Base-by-base conservation (phyloP, 192 early-diverging fungal genomes). In the Cetraspora pellucida region DNA sequence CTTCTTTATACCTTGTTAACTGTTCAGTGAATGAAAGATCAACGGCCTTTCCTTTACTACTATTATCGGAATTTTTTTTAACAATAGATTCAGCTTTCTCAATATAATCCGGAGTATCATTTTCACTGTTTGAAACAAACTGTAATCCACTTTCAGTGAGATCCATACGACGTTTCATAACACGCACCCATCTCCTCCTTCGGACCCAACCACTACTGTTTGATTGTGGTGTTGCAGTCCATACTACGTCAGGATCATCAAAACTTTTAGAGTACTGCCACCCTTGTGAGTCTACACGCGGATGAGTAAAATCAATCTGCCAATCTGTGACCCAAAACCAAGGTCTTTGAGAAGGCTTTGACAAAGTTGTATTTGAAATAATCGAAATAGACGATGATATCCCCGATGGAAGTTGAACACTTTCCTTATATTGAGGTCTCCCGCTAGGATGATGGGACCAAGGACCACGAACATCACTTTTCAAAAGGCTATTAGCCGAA, bases 241-340 rank as follows among this genome's bases (percentile, higher is more conserved):
- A 93, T 23, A 78, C 46, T 13, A 81, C 76, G 25, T 90, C 89
- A 3, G 78, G 74, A 8, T 84, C 89, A 19, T 85, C 85, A 65
- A 91, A 88, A 23, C 81, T 83, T 49, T 83, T 81, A 28, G 88
- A 87, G 58, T 93, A 93, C 68, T 91, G 89, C 93, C 93, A 95
- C 2, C 93, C 93, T 11, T 89, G 86, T 10, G 72, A 80, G 72
- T 94, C 90, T 9, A 87, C 79, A 54, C 78, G 79, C 5, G 91
- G 90, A 75, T 90, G 85, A 10, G 77, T 81, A 21, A 81, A 78
- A 77, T 93, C 93, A 30, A 93, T 80, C n/a, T 83, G 75, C 93
- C 93, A 95, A 63, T 95, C 93, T 13, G 89, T 91, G 23, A 94
- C 57, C 93, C 93, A 95, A 69, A 89, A 95, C 93, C 93, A 95